Base-by-base conservation (phyloP, 306 rosid genomes). In the Quercus alba region DNA sequence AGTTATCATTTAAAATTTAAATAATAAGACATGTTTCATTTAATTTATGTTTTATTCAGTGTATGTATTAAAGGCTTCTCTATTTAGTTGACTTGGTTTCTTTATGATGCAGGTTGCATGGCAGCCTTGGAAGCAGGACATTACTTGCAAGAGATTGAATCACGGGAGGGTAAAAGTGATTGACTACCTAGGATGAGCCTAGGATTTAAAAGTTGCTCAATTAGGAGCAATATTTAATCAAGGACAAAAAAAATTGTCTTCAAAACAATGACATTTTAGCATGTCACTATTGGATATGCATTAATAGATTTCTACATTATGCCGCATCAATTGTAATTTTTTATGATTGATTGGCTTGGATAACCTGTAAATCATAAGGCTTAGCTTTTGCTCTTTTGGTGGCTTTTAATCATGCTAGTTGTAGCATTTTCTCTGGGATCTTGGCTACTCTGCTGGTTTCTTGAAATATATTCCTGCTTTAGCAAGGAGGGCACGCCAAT, bases 91-190 rank as follows among this genome's bases (percentile, higher is more conserved):
- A 25, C 70, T 73, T 19, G 33, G 6, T 51, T 52, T 57, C 28
- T 14, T 17, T 68, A n/a, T 75, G 73, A 71, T 81, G 85, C 88
- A 93, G 97, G 98, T 66, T 30, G 33, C 33, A 30, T 30, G 33
- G 33, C 33, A 30, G 5, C 33, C 33, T 30, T 30, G 33, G 33
- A 30, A 30, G 33, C 33, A 30, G 33, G 4, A 30, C 33, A 30
- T 30, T 30, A 30, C 33, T 30, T 30, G 33, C 33, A 30, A 30
- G 1, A 30, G 33, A 30, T 30, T 30, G 33, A 30, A 30, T 30
- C 33, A 30, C 89, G 88, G 75, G 87, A 87, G 78, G 90, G 80
- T 55, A 88, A 91, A 86, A 89, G 31, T 18, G 90, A 87, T 81
- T 89, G 97, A 91, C 88, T 77, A 80, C 69, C 81, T 82, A 66